A percentile compares a stretch with the other conserved stretches of the same genome.
Conservation (phyloP, 441 rosid species). For the Gossypium schwendimanii region DNA sequence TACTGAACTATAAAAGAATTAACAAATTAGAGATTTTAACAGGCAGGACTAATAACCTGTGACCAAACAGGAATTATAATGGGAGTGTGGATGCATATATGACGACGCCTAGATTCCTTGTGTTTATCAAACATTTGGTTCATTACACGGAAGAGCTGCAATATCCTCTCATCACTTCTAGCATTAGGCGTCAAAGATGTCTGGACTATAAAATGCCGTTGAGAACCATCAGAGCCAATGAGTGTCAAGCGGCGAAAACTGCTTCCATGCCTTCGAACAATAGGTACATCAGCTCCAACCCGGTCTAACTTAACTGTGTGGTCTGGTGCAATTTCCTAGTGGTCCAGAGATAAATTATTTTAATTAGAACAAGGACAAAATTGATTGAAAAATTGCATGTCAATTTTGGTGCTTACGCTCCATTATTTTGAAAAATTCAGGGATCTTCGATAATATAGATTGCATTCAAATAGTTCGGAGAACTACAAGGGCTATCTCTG, state of each 20-base stretch:
- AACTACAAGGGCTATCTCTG: background rate
- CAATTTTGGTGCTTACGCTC: background rate
- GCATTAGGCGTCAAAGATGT: slow-evolving; percentile 99
- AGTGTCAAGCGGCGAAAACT: slow-evolving; percentile 93
- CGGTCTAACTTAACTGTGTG: slow-evolving; percentile 90
- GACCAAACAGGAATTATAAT: slow-evolving; percentile 99
- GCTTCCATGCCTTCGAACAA: slow-evolving; percentile 99
- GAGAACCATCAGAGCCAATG: slow-evolving; percentile 98
- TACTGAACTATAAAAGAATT: background rate
- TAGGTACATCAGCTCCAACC: slow-evolving; percentile 96
- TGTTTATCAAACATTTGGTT: slow-evolving; percentile 99
- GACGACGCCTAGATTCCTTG: slow-evolving; percentile 94
- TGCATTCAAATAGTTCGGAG: background rate
- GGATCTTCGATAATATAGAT: background rate
- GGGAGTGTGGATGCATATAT: slow-evolving; percentile 87
- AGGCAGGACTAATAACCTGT: slow-evolving; percentile 47
- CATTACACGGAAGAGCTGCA: slow-evolving; percentile 97
- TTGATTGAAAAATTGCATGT: background rate
- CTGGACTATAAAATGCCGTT: slow-evolving; percentile 91
- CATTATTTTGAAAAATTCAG: background rate
- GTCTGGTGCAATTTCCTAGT: slow-evolving; percentile 90
- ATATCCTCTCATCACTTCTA: slow-evolving; percentile 90
- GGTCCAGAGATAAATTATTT: slow-evolving; percentile 14
- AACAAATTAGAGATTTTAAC: background rate
- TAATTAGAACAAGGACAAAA: slow-evolving; percentile 2